phyloP scores from a whole-genome alignment of 768 basidiomycete species.

The Krasilnikovozyma curviuscula region DNA sequence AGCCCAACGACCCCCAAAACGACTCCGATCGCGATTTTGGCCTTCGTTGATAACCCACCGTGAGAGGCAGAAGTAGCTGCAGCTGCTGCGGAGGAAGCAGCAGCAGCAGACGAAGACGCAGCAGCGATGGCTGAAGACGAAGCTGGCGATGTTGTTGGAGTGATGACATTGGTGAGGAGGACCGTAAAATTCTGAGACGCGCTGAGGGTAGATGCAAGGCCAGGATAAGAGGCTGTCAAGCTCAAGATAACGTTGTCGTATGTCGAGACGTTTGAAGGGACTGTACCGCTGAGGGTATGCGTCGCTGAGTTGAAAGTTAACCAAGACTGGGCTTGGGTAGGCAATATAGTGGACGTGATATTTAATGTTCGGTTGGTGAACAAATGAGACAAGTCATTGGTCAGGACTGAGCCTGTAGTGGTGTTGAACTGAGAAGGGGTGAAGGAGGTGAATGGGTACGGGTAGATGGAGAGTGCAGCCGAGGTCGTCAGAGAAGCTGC shows the following conservation, averaged over 20 bases:
- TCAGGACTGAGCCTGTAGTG: constrained; percentile 3
- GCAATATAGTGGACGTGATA: neutral
- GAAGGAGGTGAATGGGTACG: constrained; percentile 9
- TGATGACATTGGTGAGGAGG: neutral
- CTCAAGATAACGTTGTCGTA: neutral
- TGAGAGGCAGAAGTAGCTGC: neutral
- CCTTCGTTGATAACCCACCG: neutral
- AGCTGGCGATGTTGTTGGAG: neutral
- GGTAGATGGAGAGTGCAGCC: constrained; percentile 3
- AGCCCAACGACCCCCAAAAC: constrained; percentile 4
- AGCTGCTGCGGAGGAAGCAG: neutral
- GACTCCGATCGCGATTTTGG: constrained; percentile 6
- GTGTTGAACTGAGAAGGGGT: neutral
- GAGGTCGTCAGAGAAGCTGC: neutral
- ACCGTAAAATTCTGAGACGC: neutral
- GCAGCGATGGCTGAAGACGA: neutral
- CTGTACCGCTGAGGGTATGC: neutral
- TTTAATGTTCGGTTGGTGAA: neutral
- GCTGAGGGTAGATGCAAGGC: neutral
- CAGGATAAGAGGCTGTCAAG: constrained; percentile 1
- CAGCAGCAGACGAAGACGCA: neutral
- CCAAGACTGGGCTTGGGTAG: constrained; percentile 3
- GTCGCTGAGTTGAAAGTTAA: neutral
- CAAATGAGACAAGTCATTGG: neutral
- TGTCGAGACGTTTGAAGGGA: neutral